Evolutionary conservation across 202 grass and related monocot genomes (phyloP), one percentile per base, ranked within the genome.

Genomic region (Setaria italica): DNA sequence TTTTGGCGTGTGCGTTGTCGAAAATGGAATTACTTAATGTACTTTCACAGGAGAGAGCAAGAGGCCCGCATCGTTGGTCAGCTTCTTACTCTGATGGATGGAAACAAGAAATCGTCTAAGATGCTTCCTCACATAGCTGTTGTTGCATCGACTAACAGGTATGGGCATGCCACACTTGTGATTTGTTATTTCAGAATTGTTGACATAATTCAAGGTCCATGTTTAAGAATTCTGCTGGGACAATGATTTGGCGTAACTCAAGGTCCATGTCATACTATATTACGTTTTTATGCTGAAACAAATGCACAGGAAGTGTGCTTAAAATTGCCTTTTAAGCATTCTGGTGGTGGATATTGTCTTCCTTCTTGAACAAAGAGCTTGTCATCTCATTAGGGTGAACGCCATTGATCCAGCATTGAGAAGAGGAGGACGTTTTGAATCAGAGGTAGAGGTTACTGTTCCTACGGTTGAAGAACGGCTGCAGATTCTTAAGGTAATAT

Each of bases 71-170:
- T 99, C 68, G 96, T 99, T 81, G 96, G 81, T 54, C 91, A 99
- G 85, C 91, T 99, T 50, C 85, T 99, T 65, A 94, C 96, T 53
- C 83, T 99, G 64, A 95, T 99, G 96, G 96, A 99, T 85, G 96
- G 93, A 51, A 98, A 91, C 59, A 95, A 94, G 76, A 91, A 84
- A 76, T 88, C 80, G 9, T 91, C 91, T 12, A 92, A 86, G 72
- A 82, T 54, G 54, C 86, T 84, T 83, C 88, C 89, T 72, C 93
- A 94, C 53, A 72, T 95, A 80, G 93, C 91, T 91, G 90, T 95
- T 76, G 90, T 99, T 58, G 96, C 93, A 66, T 95, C 93, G 33
- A 95, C 96, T 30, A 99, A 95, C 91, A 95, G 96, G 96, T 99
- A 63, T 87, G 87, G 50, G 32, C 43, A 70, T 19, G 13, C 25